phyloP scores from a whole-genome alignment of 108 stramenopile genomes.

The Skeletonema marinoi region DNA sequence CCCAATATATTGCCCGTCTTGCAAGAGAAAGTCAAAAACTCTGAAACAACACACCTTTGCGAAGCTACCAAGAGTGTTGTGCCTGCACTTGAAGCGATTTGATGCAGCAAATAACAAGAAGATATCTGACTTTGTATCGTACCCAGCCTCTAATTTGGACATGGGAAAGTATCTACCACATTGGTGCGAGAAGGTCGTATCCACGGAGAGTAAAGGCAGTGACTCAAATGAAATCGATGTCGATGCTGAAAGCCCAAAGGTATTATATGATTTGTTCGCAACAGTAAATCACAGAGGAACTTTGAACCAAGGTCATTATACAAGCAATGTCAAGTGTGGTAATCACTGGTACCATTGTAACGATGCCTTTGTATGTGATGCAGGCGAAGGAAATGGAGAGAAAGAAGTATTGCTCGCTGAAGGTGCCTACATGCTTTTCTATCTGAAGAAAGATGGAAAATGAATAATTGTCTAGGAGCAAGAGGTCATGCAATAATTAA shows the following conservation, averaged over 20 bases:
- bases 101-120: slow-evolving; percentile 73
- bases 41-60: slow-evolving; percentile 79
- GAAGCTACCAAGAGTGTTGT: slow-evolving; percentile 71
- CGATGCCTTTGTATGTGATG: slow-evolving; percentile 51
- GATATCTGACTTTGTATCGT: slow-evolving; percentile 75
- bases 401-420: slow-evolving; percentile 58
- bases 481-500: too few species aligned
- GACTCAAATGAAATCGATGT: slow-evolving; percentile 6
- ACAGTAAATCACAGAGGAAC: slow-evolving; percentile 79
- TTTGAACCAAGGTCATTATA: slow-evolving; percentile 73
- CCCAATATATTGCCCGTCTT: slow-evolving; percentile 64
- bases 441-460: slow-evolving; percentile 8
- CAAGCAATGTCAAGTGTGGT: slow-evolving; percentile 68
- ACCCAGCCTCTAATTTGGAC: slow-evolving; percentile 67
- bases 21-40: slow-evolving; percentile 58
- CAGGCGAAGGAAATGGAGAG: slow-evolving; percentile 45
- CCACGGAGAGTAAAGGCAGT: background rate
- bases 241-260: slow-evolving; percentile 40
- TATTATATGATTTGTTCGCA: slow-evolving; percentile 76
- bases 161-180: slow-evolving; percentile 78
- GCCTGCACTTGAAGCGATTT: slow-evolving; percentile 84
- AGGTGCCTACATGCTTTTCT: slow-evolving; percentile 82
- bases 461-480: background rate
- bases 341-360: slow-evolving; percentile 80
- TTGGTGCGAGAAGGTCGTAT: slow-evolving; percentile 61